Evolutionary conservation across 2,329 filamentous ascomycete genomes (phyloP).

Genomic region (Arthroderma sp.): DNA sequence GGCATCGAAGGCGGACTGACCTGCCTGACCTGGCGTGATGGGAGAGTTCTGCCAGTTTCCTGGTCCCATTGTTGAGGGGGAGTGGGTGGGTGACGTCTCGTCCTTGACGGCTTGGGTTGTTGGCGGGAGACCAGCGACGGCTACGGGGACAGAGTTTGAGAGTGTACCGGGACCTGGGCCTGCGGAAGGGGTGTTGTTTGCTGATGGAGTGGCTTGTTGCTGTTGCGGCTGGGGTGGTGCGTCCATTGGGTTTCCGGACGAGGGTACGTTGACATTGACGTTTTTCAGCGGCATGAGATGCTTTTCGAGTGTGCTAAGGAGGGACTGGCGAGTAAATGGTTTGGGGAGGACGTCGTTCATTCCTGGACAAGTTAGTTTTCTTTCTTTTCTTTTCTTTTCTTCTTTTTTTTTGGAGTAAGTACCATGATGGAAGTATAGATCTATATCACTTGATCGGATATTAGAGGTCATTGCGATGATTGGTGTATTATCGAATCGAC

Average conservation of each 20-base stretch:
- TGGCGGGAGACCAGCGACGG: background rate
- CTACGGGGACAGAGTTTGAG: background rate
- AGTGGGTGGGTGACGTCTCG: constrained; percentile 51
- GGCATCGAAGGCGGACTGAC: constrained; percentile 13
- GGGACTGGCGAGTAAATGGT: constrained; percentile 82
- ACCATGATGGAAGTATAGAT: constrained; percentile 96
- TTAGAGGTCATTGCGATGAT: constrained; percentile 99
- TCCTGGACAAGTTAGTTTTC: constrained; percentile 45
- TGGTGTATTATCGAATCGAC: constrained; percentile 70
- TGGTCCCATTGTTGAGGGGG: constrained; percentile 39
- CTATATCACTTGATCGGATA: constrained; percentile 89
- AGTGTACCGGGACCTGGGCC: background rate
- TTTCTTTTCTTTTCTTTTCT: no score
- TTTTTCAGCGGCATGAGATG: constrained; percentile 77
- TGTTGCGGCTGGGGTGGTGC: constrained; percentile 23
- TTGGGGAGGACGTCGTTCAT: constrained; percentile 98
- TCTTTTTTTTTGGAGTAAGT: constrained; percentile 33
- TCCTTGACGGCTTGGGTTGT: constrained; percentile 46
- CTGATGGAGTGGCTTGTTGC: constrained; percentile 20
- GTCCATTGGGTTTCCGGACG: constrained; percentile 38
- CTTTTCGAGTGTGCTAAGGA: constrained; percentile 75
- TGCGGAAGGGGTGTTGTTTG: constrained; percentile 14
- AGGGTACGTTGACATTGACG: constrained; percentile 22
- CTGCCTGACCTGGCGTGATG: background rate
- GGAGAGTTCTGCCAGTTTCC: constrained; percentile 1